A percentile compares a stretch with the other conserved stretches of the same genome.
These are phyloP conservation scores for Penicillium steckii DNA, from an alignment of 495 filamentous ascomycete genomes.

Conservation along the genomic window DNA sequence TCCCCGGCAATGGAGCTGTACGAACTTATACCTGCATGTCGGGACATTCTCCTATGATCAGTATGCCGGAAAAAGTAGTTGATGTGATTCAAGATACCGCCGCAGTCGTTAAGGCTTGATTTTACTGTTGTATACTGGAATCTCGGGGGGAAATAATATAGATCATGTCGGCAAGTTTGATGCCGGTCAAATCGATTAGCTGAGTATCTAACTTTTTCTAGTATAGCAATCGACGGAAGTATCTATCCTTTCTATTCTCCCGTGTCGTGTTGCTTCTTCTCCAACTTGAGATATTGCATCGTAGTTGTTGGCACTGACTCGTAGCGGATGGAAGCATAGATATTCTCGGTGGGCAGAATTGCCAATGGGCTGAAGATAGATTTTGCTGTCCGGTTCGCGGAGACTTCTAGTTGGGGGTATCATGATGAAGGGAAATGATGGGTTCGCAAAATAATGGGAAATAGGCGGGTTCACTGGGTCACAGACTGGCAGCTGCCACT, in stretches of 20 bases:
- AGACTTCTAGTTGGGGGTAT: background rate
- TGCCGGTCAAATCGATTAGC: background rate
- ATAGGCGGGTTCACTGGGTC: slow-evolving; percentile 21
- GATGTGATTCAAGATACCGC: slow-evolving; percentile 2
- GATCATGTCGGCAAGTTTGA: background rate
- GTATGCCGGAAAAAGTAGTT: slow-evolving; percentile 1
- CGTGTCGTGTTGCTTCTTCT: too few species aligned
- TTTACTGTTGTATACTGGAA: background rate
- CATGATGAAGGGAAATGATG: background rate
- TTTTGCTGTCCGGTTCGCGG: too few species aligned
- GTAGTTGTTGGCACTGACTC: background rate
- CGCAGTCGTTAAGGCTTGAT: background rate
- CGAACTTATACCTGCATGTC: background rate
- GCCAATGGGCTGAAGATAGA: too few species aligned
- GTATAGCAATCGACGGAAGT: background rate
- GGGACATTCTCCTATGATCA: slow-evolving; percentile 3
- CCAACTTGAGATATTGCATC: too few species aligned
- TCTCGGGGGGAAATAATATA: too few species aligned
- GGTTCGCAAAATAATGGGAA: background rate
- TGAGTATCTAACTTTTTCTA: background rate
- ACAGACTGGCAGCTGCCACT: slow-evolving; percentile 70
- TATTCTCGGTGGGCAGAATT: background rate
- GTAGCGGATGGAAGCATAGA: background rate
- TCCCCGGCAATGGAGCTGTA: background rate
- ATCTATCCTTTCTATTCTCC: background rate